Conservation (phyloP, 176 grass and related monocot genomes). For the Oryza brachyantha region DNA sequence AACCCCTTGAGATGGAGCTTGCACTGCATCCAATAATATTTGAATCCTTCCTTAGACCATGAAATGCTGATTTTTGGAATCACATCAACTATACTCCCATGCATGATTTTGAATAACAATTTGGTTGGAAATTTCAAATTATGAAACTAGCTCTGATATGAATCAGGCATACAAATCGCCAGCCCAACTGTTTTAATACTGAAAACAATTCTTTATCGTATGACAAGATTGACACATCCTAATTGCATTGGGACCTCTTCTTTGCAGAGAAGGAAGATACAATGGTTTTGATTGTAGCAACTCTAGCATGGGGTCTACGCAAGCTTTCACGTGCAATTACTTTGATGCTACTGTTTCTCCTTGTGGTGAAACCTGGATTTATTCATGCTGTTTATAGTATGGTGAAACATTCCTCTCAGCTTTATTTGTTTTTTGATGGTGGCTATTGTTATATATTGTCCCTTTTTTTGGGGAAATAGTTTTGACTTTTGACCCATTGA, state of each 20-base stretch:
- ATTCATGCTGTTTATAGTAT: slow-evolving; percentile 98
- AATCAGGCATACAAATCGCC: not conserved
- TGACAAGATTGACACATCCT: not conserved
- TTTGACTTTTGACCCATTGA: slow-evolving; percentile 5
- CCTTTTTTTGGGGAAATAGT: not conserved
- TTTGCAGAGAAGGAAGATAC: slow-evolving; percentile 87
- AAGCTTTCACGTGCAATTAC: slow-evolving; percentile 93
- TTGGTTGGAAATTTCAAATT: not conserved
- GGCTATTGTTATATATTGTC: slow-evolving; percentile 15
- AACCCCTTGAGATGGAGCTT: not conserved
- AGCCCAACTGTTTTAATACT: not conserved
- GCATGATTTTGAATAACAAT: not conserved
- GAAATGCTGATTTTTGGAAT: not conserved
- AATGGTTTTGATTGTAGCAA: slow-evolving; percentile 86
- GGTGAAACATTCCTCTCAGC: slow-evolving; percentile 63
- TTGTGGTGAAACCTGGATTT: slow-evolving; percentile 93
- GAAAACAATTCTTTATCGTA: slow-evolving; percentile 32
- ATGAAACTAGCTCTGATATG: not conserved
- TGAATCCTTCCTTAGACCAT: not conserved
- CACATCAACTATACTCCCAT: not conserved
- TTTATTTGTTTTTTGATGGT: slow-evolving; percentile 13
- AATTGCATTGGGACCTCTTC: slow-evolving; percentile 8
- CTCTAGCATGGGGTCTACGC: slow-evolving; percentile 87
- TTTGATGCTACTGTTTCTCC: slow-evolving; percentile 87
- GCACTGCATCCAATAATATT: too few species aligned